Evolutionary conservation across 2,329 filamentous ascomycete species (phyloP).

Genomic region (Fusarium nodosum): DNA sequence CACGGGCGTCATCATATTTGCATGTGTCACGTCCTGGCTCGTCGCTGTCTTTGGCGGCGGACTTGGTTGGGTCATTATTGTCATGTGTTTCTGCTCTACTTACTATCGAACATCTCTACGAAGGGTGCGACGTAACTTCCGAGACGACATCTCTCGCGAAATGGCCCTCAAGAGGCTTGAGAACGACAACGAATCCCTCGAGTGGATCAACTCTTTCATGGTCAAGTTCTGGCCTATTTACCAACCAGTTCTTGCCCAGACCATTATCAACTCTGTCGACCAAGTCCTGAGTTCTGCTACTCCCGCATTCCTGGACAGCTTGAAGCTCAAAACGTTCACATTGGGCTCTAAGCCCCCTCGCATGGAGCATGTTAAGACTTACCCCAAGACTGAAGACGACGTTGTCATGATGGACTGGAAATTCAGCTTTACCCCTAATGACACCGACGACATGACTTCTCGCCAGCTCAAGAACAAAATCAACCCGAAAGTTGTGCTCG

Average conservation of each 20-base stretch:
- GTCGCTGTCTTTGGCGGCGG: conserved; percentile 91
- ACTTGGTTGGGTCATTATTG: conserved; percentile 90
- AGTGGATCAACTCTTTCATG: conserved; percentile 99
- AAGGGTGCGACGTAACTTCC: conserved; percentile 93
- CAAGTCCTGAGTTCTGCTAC: conserved; percentile 95
- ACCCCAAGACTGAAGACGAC: conserved; percentile 95
- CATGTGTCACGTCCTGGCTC: conserved; percentile 90
- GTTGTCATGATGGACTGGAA: conserved; percentile 99
- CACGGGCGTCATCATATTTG: conserved; percentile 91
- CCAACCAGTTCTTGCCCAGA: conserved; percentile 91
- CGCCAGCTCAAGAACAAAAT: conserved; percentile 94
- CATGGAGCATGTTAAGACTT: conserved; percentile 98
- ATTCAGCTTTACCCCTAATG: conserved; percentile 98
- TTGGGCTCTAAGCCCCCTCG: conserved; percentile 95
- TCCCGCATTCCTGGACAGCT: conserved; percentile 90
- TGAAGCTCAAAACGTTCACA: conserved; percentile 93
- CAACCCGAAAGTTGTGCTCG: conserved; percentile 95
- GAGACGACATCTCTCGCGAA: conserved; percentile 92
- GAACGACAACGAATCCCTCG: conserved; percentile 89
- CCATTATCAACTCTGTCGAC: conserved; percentile 93
- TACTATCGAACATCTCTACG: conserved; percentile 97
- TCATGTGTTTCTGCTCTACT: conserved; percentile 92
- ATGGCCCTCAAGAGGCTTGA: conserved; percentile 89
- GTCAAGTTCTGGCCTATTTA: conserved; percentile 99
- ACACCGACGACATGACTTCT: conserved; percentile 89